These are phyloP conservation scores for Tagetes patula DNA, from an alignment of 129 eudicot genomes.

Conservation along the genomic window DNA sequence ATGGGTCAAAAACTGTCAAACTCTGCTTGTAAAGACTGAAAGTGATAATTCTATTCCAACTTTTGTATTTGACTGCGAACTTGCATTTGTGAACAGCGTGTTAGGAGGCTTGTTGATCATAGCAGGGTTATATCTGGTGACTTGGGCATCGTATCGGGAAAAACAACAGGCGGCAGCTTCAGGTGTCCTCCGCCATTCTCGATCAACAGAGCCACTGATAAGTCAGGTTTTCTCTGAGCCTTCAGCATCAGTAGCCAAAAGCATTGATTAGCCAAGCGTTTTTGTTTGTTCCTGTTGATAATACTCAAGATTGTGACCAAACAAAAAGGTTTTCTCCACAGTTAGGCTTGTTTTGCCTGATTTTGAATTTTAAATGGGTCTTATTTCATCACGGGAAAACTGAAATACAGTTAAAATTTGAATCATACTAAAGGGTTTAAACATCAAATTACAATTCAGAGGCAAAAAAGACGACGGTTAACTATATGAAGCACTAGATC, in stretches of 20 bases:
- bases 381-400: too few species aligned
- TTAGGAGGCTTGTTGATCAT: constrained; percentile 79
- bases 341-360: not conserved
- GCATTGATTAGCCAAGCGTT: constrained; percentile 37
- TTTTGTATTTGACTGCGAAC: constrained; percentile 19
- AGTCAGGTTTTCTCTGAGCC: constrained; percentile 55
- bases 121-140: constrained; percentile 87
- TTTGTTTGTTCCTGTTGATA: not conserved
- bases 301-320: not conserved
- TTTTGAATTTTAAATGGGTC: not conserved
- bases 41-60: not conserved
- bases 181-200: constrained; percentile 32
- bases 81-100: constrained; percentile 51
- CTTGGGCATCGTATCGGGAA: constrained; percentile 82
- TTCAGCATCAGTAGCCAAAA: constrained; percentile 47
- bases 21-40: not conserved
- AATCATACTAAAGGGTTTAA: too few species aligned
- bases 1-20: not conserved
- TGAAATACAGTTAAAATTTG: too few species aligned
- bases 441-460: too few species aligned
- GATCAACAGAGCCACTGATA: constrained; percentile 58
- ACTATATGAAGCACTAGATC: too few species aligned
- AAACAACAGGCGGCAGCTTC: constrained; percentile 50
- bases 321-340: not conserved
- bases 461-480: too few species aligned